phyloP scores from a whole-genome alignment of 345 rosid species.

The Mallotus nudiflorus region DNA sequence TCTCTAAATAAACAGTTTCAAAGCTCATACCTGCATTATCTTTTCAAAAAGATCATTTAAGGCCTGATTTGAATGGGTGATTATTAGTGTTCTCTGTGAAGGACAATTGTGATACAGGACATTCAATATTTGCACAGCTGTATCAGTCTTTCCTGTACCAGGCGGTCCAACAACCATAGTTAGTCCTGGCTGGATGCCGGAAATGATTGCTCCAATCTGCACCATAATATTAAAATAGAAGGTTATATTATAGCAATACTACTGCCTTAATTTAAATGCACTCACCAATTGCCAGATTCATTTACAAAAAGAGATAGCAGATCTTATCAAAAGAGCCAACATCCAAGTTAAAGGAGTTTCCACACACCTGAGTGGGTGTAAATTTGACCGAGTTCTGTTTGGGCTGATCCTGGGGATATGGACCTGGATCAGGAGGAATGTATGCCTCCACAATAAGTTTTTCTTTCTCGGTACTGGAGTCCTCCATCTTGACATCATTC shows the following conservation, averaged over 20 bases:
- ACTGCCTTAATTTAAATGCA: not conserved
- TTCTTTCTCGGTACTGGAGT: conserved; percentile 54
- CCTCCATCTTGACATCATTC: conserved; percentile 51
- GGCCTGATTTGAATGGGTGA: conserved; percentile 98
- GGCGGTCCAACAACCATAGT: conserved; percentile 99
- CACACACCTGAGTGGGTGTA: conserved; percentile 84
- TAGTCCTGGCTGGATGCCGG: conserved; percentile 97
- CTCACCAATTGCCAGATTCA: not conserved
- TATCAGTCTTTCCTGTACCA: conserved; percentile 99
- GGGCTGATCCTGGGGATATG: conserved; percentile 99
- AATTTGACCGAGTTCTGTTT: conserved; percentile 91
- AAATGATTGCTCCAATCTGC: conserved; percentile 94
- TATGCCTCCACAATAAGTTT: conserved; percentile 86
- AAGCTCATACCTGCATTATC: conserved; percentile 74
- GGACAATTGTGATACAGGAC: conserved; percentile 98
- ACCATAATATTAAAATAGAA: not conserved
- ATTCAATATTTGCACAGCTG: conserved; percentile 94
- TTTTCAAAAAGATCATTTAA: conserved; percentile 98
- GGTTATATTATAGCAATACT: not conserved
- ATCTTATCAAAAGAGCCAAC: not conserved
- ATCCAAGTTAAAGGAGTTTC: conserved; percentile 6
- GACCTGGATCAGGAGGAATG: conserved; percentile 94
- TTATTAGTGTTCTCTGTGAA: conserved; percentile 93
- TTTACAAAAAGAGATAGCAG: not conserved
- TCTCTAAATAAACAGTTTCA: not conserved